Base-by-base conservation (phyloP, 805 yeast species). In the Yarrowia osloensis region DNA sequence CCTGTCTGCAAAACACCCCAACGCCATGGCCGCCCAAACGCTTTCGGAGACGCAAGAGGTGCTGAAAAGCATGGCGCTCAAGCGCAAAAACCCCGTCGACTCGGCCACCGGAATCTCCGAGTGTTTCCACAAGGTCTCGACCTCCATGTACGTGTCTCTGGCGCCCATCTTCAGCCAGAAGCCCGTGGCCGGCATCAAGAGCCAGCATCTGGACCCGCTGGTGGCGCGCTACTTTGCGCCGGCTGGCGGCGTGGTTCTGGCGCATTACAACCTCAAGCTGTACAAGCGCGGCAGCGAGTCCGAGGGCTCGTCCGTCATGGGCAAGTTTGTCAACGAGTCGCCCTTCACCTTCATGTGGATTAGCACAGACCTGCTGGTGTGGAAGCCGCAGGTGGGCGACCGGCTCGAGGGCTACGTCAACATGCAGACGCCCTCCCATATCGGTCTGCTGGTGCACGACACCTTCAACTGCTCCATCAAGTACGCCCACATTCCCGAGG, bases 381-480 rank as follows among this genome's bases (percentile, higher is more conserved):
- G 99, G 98, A 86, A 84, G 73, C 99, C 99, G 4, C 85, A 85
- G 72, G 81, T 86, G n/a, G 97, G 96, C 4, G 98, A 95, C 74
- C 79, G 82, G 1, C 78, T 95, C 21, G 96, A 93, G 76, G 99
- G 99, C 13, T 84, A 87, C 81, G 84, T 89, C 66, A 91, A 91
- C 79, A 87, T 94, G 85, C 98, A 94, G 80, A 88, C 97, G 2
- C 97, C 96, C 19, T 88, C 97, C 8, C 99, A 95, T 75, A 89
- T 95, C 73, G 98, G 98, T 69, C 81, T 95, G 69, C 82, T 95
- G 70, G 82, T 95, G 61, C 93, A 91, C 76, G 98, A 95, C 78
- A 91, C 96, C 0, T 95, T 95, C 81, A 95, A 95, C 78, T 98
- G 98, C 24, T 87, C 94, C 54, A 91, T 95, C 70, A 91, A 90